Conservation (phyloP, 306 rosid genomes). For the cucumber (Cucumis sativus) region Cucumber_9930_V3 NC_026657.2:38454001-38454500, state of each 20-base stretch:
- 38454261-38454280: neutral
- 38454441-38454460: neutral
- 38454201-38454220: neutral
- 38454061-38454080: constrained; percentile 40
- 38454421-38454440: neutral
- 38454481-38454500: neutral
- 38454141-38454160: constrained; percentile 42
- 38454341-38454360: neutral
- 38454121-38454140: constrained; percentile 19
- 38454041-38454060: constrained; percentile 49
- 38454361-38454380: neutral
- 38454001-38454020: constrained; percentile 32
- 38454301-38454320: neutral
- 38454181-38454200: neutral
- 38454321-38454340: neutral
- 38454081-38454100: constrained; percentile 27
- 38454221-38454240: neutral
- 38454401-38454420: neutral
- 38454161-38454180: neutral
- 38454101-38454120: constrained; percentile 24
- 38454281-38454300: neutral
- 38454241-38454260: neutral
- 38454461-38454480: neutral
- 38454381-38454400: neutral
- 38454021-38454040: constrained; percentile 39